Base-by-base conservation (phyloP, 2,329 filamentous ascomycete genomes). In the Epichloe elymi region DNA sequence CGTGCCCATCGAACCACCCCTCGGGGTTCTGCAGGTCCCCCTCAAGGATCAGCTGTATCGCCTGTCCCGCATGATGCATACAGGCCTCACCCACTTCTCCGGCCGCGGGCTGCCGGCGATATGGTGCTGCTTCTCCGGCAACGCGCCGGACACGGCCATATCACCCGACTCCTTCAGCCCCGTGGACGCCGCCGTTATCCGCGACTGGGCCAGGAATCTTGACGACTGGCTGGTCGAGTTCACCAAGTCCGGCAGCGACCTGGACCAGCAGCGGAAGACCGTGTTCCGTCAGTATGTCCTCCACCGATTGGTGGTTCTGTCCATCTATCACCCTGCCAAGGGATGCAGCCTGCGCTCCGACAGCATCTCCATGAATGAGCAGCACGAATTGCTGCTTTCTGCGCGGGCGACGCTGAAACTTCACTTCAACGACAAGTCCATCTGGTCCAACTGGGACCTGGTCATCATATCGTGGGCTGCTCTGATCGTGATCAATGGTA, bases 391-490 rank as follows among this genome's bases (percentile, higher is more conserved):
- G 14, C 55, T 71, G 0, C 59, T 71, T 2, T 71, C 69, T 2
- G 68, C 69, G 2, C 59, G 68, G 14, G 67, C 68, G 1, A 65
- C 69, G 0, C 56, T 72, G 17, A 67, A 65, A 51, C 56, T 71
- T 2, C 68, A 70, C 42, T 60, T 65, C 4, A 60, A 65, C n/a
- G 69, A 71, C 48, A 58, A 64, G 20, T 63, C 65, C 1, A 71
- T 71, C 50, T 71, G 69, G 69, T 64, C 67, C 4, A 71, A 71
- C 43, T 72, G 67, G 64, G 69, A 71, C 41, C 57, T 71, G 0
- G 63, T 70, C 19, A 67, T 72, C 55, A 72, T 72, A 48, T 70
- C 69, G 0, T 71, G 68, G 69, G 69, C 69, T 5, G 68, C 69
- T 2, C 56, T 71, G 8, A 67, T 71, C n/a, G 67, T 71, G 1